These are phyloP conservation scores for Talaromyces verruculosus DNA, from an alignment of 2,329 filamentous ascomycete genomes.

Conservation along the genomic window DNA sequence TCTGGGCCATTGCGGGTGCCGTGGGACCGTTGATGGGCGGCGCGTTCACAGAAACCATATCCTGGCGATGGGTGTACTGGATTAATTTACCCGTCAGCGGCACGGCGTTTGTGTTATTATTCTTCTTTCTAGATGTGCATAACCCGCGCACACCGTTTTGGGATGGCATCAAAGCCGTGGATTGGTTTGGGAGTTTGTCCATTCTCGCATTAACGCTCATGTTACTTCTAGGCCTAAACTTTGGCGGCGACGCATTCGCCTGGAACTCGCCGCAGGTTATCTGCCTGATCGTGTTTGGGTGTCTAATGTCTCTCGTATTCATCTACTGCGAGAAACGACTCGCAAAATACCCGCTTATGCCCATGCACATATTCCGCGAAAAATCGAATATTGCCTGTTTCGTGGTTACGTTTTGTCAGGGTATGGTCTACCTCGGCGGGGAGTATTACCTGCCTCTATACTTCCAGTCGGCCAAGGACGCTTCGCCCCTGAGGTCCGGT, in stretches of 20 bases:
- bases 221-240: constrained; percentile 55
- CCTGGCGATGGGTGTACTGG: constrained; percentile 58
- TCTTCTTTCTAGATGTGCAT: constrained; percentile 56
- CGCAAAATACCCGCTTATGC: constrained; percentile 68
- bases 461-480: constrained; percentile 66
- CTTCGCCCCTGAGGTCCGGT: constrained; percentile 60
- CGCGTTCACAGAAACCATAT: constrained; percentile 39
- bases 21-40: constrained; percentile 32
- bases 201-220: constrained; percentile 54
- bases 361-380: constrained; percentile 59
- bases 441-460: constrained; percentile 74
- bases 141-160: constrained; percentile 53
- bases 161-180: constrained; percentile 54
- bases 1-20: constrained; percentile 57
- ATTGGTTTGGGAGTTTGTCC: constrained; percentile 55
- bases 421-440: constrained; percentile 60
- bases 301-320: constrained; percentile 53
- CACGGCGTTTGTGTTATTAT: constrained; percentile 49
- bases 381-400: constrained; percentile 59
- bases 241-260: constrained; percentile 51
- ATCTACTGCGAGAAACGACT: constrained; percentile 63
- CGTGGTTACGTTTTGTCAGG: constrained; percentile 50
- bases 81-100: constrained; percentile 56
- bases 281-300: constrained; percentile 55
- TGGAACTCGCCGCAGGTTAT: constrained; percentile 58